These are phyloP conservation scores for Cercospora janseana DNA, from an alignment of 2,329 filamentous ascomycete genomes.

Conservation along the genomic window DNA sequence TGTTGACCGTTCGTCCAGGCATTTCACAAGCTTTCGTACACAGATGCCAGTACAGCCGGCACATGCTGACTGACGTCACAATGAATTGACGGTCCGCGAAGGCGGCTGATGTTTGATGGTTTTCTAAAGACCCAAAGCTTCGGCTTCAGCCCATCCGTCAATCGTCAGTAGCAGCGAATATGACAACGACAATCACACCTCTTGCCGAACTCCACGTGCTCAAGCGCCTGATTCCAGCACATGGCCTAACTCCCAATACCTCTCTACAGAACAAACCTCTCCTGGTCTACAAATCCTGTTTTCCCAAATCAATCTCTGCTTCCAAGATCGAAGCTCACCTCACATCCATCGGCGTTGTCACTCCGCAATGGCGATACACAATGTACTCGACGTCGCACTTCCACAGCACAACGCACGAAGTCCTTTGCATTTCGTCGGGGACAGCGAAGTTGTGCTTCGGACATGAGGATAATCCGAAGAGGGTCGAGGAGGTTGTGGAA, in stretches of 20 bases:
- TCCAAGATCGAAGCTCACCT: slow-evolving; percentile 59
- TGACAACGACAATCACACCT: slow-evolving; percentile 40
- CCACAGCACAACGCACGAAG: slow-evolving; percentile 66
- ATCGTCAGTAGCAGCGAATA: no score
- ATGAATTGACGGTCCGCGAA: no score
- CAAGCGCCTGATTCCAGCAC: slow-evolving; percentile 58
- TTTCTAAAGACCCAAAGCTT: background rate
- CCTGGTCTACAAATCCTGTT: slow-evolving; percentile 63
- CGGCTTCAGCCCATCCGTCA: background rate
- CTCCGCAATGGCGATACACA: slow-evolving; percentile 65
- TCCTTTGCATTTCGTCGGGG: slow-evolving; percentile 60
- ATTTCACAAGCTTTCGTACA: no score
- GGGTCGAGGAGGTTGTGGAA: slow-evolving; percentile 56
- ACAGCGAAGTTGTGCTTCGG: slow-evolving; percentile 64
- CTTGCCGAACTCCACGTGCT: slow-evolving; percentile 56
- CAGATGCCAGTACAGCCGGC: no score
- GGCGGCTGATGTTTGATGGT: no score
- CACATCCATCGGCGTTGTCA: slow-evolving; percentile 52
- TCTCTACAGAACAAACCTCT: slow-evolving; percentile 62
- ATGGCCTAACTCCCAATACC: slow-evolving; percentile 60
- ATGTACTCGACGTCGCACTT: slow-evolving; percentile 68
- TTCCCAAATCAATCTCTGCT: slow-evolving; percentile 46
- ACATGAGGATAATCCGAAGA: slow-evolving; percentile 58
- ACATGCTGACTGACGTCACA: no score
- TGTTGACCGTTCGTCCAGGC: no score